These are phyloP conservation scores for Jatropha multifida DNA, from an alignment of 441 rosid species.

Conservation along the genomic window DNA sequence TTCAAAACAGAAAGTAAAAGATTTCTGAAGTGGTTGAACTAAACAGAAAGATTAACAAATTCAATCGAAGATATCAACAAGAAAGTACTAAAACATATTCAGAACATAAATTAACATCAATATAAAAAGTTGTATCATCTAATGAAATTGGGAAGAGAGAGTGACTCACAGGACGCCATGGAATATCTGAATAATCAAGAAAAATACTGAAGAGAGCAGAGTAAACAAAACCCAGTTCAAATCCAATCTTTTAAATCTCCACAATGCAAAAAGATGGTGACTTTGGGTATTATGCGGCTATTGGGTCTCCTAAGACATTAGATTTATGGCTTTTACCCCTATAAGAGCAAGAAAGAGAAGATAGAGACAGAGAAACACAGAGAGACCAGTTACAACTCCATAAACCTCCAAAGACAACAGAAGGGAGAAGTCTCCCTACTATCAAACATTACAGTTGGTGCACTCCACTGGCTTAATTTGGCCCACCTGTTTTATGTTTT, in stretches of 20 bases:
- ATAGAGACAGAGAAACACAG: background rate
- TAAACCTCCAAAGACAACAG: background rate
- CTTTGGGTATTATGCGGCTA: background rate
- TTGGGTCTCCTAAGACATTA: background rate
- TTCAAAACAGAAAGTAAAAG: background rate
- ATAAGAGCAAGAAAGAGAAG: background rate
- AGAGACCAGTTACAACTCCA: background rate
- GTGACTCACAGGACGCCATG: constrained; percentile 72
- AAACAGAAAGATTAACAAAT: background rate
- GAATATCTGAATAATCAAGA: constrained; percentile 13
- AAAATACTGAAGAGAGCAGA: constrained; percentile 11
- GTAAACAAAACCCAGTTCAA: constrained; percentile 9
- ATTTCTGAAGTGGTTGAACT: background rate
- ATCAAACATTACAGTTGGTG: background rate
- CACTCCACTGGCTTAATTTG: background rate
- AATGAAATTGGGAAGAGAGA: constrained; percentile 5
- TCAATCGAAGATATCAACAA: background rate
- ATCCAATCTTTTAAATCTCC: constrained; percentile 2
- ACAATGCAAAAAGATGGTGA: background rate
- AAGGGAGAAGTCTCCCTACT: background rate
- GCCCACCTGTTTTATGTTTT: background rate
- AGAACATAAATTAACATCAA: background rate
- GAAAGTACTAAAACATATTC: background rate
- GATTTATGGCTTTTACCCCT: background rate
- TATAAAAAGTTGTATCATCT: background rate